Evolutionary conservation across 352 stramenopile species (phyloP).

Genomic region (Plasmopara muralis): DNA sequence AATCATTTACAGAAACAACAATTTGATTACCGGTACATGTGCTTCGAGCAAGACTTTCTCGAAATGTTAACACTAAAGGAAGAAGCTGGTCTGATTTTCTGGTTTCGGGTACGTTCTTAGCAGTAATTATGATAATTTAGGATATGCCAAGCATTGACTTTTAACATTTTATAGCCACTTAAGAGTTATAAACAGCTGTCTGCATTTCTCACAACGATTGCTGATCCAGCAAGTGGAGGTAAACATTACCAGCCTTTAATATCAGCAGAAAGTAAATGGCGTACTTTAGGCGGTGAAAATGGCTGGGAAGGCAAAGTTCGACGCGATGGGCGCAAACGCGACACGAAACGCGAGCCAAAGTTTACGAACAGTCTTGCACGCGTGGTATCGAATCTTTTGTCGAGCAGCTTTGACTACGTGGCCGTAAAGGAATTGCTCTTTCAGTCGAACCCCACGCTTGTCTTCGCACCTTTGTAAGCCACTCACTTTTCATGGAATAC

Average conservation of each 20-base stretch:
- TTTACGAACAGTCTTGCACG: slow-evolving; percentile 53
- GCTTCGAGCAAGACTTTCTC: slow-evolving; percentile 66
- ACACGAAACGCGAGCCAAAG: slow-evolving; percentile 36
- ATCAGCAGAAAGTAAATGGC: slow-evolving; percentile 56
- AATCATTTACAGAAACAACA: slow-evolving; percentile 56
- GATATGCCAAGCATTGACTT: slow-evolving; percentile 11
- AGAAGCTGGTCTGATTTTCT: slow-evolving; percentile 62
- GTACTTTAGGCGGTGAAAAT: slow-evolving; percentile 56
- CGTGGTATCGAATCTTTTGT: slow-evolving; percentile 51
- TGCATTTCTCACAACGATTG: slow-evolving; percentile 37
- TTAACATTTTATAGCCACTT: slow-evolving; percentile 27
- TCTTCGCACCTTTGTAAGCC: slow-evolving; percentile 44
- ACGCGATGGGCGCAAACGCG: slow-evolving; percentile 41
- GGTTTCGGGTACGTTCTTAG: slow-evolving; percentile 48
- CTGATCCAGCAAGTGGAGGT: slow-evolving; percentile 37
- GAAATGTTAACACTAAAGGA: slow-evolving; percentile 72
- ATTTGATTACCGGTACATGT: slow-evolving; percentile 76
- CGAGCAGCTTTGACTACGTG: slow-evolving; percentile 62
- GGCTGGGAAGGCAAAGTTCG: slow-evolving; percentile 62
- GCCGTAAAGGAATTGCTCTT: slow-evolving; percentile 62
- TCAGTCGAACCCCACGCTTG: slow-evolving; percentile 60
- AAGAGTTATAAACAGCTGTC: slow-evolving; percentile 67
- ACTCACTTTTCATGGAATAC: not conserved
- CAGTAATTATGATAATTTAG: not conserved
- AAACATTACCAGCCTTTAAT: slow-evolving; percentile 47